Evolutionary conservation across 805 yeast species (phyloP), one percentile per base, ranked within the genome.

Genomic region (Lipomyces kockii): DNA sequence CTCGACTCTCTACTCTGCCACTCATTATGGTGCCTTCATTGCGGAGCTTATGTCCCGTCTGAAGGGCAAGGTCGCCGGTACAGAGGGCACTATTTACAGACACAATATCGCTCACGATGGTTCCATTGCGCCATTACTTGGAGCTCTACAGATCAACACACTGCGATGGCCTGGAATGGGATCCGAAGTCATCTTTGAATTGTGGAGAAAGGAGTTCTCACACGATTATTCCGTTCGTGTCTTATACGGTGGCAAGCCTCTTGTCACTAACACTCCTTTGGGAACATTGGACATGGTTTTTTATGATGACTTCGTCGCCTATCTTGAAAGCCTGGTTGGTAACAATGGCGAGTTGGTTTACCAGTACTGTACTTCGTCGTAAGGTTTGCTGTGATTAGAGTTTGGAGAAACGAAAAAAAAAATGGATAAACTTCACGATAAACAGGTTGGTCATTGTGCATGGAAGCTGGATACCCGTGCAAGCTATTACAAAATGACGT

Each of bases 121-220:
- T 32, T 76, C 82, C 22, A 64, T 80, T 53, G 70, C 78, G 7
- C 78, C 76, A 4, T 68, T 78, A 53, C 73, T 80, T 12, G 80
- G 80, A 0, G 76, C 81, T 34, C 74, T 82, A 25, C 79, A 80
- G 37, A 72, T 79, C 29, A 72, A 73, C 20, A 65, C 66, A 25
- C 76, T 82, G 65, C 76, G 82, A 70, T 82, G 84, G 84, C 84
- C 84, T 14, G 84, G 83, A 6, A 81, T 82, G 83, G 84, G 83
- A n/a, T 70, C 84, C 32, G 82, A 82, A 61, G 72, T 80, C 43
- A 78, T 78, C 1, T 78, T 81, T 66, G 83, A 82, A 70, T 65
- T 82, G 6, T 82, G 81, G 76, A 22, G 64, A 20, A 74, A 77
- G 52, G 60, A 61, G 17, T 72, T 72, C 53, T 37, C 61, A 49